Evolutionary conservation across 148 eudicot genomes (phyloP).

Genomic region (Heliamphora exappendiculata): DNA sequence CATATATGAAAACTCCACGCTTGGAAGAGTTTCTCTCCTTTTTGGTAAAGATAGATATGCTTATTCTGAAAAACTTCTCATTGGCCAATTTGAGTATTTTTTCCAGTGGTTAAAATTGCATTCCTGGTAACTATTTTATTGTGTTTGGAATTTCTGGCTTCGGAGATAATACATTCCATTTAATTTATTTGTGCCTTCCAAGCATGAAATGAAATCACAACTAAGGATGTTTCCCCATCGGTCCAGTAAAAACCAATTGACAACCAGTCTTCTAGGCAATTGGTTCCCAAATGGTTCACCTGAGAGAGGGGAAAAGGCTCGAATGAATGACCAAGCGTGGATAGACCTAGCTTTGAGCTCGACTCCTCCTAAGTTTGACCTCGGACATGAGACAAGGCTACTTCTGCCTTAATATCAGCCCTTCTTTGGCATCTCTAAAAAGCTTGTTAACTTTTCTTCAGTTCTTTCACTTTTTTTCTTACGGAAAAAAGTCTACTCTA

Average conservation of each 20-base stretch:
- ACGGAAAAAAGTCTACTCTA: too few species aligned
- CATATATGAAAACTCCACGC: neutral
- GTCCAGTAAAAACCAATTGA: neutral
- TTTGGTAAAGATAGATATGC: neutral
- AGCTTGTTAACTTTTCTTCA: too few species aligned
- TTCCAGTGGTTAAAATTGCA: neutral
- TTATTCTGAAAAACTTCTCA: neutral
- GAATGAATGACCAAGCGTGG: too few species aligned
- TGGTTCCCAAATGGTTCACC: neutral
- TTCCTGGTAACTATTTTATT: neutral
- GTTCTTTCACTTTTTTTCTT: too few species aligned
- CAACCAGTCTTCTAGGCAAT: neutral
- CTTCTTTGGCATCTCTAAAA: too few species aligned
- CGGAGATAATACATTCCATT: neutral
- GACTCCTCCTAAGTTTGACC: too few species aligned
- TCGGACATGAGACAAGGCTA: too few species aligned
- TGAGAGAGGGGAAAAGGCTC: too few species aligned
- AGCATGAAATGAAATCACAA: conserved; percentile 3
- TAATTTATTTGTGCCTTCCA: neutral
- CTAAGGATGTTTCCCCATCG: neutral
- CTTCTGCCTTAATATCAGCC: neutral
- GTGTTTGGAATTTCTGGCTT: neutral
- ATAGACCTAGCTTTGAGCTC: too few species aligned
- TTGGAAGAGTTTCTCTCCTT: neutral
- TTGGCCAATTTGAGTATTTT: neutral